These are phyloP conservation scores for Dunaliella primolecta DNA, from an alignment of 139 green algal genomes.

Conservation along the genomic window DNA sequence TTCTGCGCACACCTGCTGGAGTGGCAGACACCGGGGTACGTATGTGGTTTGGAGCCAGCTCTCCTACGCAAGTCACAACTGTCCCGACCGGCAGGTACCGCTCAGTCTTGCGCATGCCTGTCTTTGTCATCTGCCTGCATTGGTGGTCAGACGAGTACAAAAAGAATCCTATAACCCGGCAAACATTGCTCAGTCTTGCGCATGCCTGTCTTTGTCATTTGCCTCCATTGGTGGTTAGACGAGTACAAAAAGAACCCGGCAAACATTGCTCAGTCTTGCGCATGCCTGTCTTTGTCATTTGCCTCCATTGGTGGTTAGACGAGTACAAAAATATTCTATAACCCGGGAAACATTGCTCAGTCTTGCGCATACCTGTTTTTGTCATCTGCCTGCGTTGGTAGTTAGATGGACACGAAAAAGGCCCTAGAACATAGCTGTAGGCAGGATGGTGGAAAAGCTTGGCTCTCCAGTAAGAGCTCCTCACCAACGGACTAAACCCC, in stretches of 20 bases:
- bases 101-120: slow-evolving; percentile 43
- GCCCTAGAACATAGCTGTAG: background rate
- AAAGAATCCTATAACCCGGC: no score
- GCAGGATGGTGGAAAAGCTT: no score
- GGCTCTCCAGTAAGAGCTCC: no score
- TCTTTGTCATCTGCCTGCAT: slow-evolving; percentile 42
- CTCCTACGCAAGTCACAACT: slow-evolving; percentile 46
- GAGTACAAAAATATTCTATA: no score
- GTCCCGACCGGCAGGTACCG: slow-evolving; percentile 44
- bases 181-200: slow-evolving; percentile 46
- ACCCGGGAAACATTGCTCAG: slow-evolving; percentile 48
- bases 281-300: slow-evolving; percentile 43
- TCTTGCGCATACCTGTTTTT: slow-evolving; percentile 40
- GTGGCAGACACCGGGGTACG: background rate
- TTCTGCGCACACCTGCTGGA: background rate
- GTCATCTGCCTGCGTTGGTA: slow-evolving; percentile 47
- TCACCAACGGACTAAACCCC: no score
- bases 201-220: slow-evolving; percentile 43
- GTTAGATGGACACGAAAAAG: no score
- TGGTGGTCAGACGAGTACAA: no score
- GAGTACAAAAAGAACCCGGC: slow-evolving; percentile 1
- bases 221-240: no score
- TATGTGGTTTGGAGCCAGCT: slow-evolving; percentile 31
- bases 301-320: no score
- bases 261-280: slow-evolving; percentile 46